Evolutionary conservation across 805 yeast species (phyloP).

Genomic region (Komagataella populi): DNA sequence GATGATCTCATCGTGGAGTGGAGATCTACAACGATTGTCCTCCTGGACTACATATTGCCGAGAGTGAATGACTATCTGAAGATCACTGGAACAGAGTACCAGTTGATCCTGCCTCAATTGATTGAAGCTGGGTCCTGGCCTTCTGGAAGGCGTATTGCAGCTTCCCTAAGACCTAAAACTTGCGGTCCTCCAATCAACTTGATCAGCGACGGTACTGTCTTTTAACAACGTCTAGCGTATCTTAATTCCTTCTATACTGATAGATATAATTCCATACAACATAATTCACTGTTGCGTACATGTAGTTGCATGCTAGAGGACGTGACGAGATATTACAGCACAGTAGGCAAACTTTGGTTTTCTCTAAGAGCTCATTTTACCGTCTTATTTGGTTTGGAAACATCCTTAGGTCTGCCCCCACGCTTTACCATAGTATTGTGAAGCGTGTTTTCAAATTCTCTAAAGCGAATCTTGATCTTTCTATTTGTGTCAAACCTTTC

Average conservation of each 20-base stretch:
- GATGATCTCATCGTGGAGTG: conserved; percentile 56
- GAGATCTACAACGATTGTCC: conserved; percentile 48
- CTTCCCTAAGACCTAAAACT: conserved; percentile 27
- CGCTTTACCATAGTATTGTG: not conserved
- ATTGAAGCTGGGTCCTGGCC: conserved; percentile 63
- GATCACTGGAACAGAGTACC: conserved; percentile 14
- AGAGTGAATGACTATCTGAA: conserved; percentile 32
- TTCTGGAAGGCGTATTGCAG: conserved; percentile 50
- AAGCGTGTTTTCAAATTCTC: not conserved
- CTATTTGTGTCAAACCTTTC: not conserved
- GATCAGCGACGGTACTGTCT: conserved; percentile 52
- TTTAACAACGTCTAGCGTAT: conserved; percentile 16
- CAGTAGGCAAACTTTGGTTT: not conserved
- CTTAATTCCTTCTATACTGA: not conserved
- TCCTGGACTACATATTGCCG: conserved; percentile 38
- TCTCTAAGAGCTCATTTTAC: not conserved
- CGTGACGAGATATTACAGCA: not conserved
- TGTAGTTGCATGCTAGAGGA: too few species aligned
- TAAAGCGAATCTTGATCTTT: not conserved
- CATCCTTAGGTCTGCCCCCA: not conserved
- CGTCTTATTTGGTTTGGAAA: not conserved
- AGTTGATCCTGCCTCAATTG: conserved; percentile 37
- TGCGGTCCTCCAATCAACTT: conserved; percentile 55
- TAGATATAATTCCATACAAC: not conserved
- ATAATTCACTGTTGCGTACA: not conserved